Percentiles rank a stretch among this genome's conserved stretches.
These are phyloP conservation scores for Thyridium curvatum DNA, from an alignment of 2,329 filamentous ascomycete species.

Conservation along the genomic window DNA sequence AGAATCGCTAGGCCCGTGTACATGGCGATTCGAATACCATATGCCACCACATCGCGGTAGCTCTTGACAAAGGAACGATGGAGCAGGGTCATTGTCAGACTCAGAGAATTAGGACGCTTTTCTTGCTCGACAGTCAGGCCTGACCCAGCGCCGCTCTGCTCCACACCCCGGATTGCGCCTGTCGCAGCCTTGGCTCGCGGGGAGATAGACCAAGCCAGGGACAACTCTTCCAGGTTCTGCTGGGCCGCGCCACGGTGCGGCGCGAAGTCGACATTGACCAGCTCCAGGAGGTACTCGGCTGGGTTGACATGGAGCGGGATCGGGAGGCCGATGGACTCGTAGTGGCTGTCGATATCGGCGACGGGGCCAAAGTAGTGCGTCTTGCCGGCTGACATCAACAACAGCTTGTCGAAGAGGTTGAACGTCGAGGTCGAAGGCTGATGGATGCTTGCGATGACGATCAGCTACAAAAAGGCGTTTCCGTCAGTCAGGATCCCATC, in stretches of 20 bases:
- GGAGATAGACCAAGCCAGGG: slow-evolving; percentile 49
- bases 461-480: slow-evolving; percentile 39
- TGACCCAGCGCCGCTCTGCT: slow-evolving; percentile 17
- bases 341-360: slow-evolving; percentile 53
- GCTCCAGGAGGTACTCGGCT: slow-evolving; percentile 72
- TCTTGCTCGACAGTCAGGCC: slow-evolving; percentile 14
- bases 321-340: slow-evolving; percentile 50
- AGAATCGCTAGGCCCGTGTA: slow-evolving; percentile 74
- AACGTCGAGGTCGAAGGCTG: slow-evolving; percentile 79
- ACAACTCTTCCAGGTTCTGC: slow-evolving; percentile 45
- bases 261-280: slow-evolving; percentile 72
- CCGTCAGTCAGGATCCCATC: not conserved
- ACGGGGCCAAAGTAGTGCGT: slow-evolving; percentile 69
- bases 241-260: slow-evolving; percentile 37
- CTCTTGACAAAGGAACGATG: slow-evolving; percentile 79
- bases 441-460: slow-evolving; percentile 78
- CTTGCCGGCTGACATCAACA: slow-evolving; percentile 64
- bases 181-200: slow-evolving; percentile 12
- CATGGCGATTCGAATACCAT: slow-evolving; percentile 78
- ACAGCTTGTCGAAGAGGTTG: slow-evolving; percentile 71
- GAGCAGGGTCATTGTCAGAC: slow-evolving; percentile 58
- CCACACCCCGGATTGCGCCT: slow-evolving; percentile 14
- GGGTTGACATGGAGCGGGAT: slow-evolving; percentile 70
- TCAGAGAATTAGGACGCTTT: slow-evolving; percentile 35
- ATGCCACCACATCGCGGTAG: slow-evolving; percentile 77